Evolutionary conservation across 2,329 filamentous ascomycete species (phyloP), one percentile per base, ranked within the genome.

Genomic region (Fusarium hainanense): DNA sequence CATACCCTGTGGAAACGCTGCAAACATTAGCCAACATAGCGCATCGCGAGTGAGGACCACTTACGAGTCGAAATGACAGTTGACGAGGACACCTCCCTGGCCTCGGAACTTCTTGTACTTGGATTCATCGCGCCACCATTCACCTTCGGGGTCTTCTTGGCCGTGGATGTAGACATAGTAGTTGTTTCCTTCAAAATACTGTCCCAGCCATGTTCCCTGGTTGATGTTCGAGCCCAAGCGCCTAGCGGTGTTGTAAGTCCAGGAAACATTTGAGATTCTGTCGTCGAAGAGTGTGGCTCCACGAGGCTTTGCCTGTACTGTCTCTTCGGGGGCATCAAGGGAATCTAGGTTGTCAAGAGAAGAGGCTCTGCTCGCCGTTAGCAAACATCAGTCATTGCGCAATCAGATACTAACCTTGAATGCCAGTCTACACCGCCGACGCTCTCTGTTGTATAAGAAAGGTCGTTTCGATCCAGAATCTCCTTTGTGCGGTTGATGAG

Each of bases 131-230:
- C 85, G 84, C 92, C 92, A 97, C 92, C 93, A 97, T 44, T 88
- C 85, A 11, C 90, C 89, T 30, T 87, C 82, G 27, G 90, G 88
- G 70, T 95, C 93, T 54, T 94, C 88, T 40, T 85, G 88, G 32
- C 96, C 96, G 47, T 93, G 90, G 62, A 99, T 92, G 75, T 98
- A 97, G 40, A 97, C 90, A 67, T 98, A 90, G 70, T 98, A 90
- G 75, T 98, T 99, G 67, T 89, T 95, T 32, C 93, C 93, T 80
- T 98, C 94, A 74, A 97, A 98, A 77, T 98, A 98, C 28, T 93
- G 88, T 27, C 81, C 88, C 49, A 80, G 60, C 21, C 81, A 79
- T 18, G 72, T 73, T 20, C 71, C 63, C 62, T 73, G 54, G 12
- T 60, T 56, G 28, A 75, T 70, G n/a, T 66, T 72, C 9, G 61